Conservation (phyloP, 768 basidiomycete species). For the Leccinum olivaceopallidum region DNA sequence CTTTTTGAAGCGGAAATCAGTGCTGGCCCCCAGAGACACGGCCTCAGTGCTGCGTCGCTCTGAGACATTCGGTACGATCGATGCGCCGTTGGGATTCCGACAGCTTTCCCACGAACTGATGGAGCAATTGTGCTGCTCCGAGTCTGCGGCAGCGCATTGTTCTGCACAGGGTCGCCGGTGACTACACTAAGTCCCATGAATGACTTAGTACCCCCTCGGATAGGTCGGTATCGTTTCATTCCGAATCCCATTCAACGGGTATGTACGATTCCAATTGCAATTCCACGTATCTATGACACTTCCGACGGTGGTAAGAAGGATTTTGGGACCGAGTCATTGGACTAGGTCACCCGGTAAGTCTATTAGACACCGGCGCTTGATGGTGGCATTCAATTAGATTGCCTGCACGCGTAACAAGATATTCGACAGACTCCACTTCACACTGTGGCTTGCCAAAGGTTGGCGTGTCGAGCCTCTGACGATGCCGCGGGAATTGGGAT, state of each 20-base stretch:
- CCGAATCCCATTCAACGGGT: not conserved
- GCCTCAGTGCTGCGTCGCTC: constrained; percentile 13
- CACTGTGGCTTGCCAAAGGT: too few species aligned
- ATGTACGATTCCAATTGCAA: not conserved
- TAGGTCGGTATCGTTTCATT: not conserved
- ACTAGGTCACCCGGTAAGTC: constrained; percentile 20
- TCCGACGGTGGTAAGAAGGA: not conserved
- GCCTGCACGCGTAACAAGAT: not conserved
- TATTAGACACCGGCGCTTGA: constrained; percentile 10
- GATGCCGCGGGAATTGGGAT: not conserved
- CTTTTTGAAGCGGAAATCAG: not conserved
- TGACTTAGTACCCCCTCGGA: not conserved
- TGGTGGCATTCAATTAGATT: not conserved
- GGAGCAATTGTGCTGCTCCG: not conserved
- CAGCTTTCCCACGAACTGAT: not conserved
- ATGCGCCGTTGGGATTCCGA: not conserved
- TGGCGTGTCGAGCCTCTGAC: not conserved
- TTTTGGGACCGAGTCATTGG: not conserved
- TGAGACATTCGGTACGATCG: not conserved
- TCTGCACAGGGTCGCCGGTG: not conserved
- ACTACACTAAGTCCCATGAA: not conserved
- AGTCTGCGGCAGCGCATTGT: not conserved
- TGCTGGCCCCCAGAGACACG: not conserved
- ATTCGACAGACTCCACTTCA: not conserved
- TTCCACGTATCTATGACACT: not conserved